phyloP scores from a whole-genome alignment of 2,329 filamentous ascomycete species.

The Coniochaeta sp. region DNA sequence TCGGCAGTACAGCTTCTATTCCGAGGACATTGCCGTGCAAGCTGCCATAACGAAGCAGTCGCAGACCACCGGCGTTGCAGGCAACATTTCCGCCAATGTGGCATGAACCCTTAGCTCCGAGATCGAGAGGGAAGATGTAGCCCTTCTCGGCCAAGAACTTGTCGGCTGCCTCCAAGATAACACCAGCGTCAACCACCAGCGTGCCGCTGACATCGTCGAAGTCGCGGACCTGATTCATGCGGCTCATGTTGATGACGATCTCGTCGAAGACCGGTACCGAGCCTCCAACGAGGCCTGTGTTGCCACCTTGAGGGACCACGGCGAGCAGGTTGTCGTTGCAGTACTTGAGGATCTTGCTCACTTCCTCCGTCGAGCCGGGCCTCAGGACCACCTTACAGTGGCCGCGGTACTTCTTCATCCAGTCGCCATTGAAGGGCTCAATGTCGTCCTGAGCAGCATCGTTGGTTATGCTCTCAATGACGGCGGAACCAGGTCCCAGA shows the following conservation, averaged over 20 bases:
- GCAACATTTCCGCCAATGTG: constrained; percentile 94
- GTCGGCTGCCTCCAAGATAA: constrained; percentile 84
- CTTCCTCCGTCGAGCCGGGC: constrained; percentile 76
- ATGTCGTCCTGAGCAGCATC: constrained; percentile 69
- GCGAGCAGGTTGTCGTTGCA: constrained; percentile 91
- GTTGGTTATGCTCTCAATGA: constrained; percentile 75
- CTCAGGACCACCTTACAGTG: constrained; percentile 83
- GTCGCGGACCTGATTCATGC: constrained; percentile 85
- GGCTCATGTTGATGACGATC: constrained; percentile 83
- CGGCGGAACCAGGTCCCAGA: constrained; percentile 70
- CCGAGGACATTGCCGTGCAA: constrained; percentile 90
- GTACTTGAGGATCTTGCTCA: constrained; percentile 86
- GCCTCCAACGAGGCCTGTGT: constrained; percentile 91
- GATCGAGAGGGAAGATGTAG: constrained; percentile 90
- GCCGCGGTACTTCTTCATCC: constrained; percentile 98
- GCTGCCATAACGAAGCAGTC: constrained; percentile 86
- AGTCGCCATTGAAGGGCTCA: constrained; percentile 90
- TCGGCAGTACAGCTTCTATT: constrained; percentile 85
- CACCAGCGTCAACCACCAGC: constrained; percentile 83
- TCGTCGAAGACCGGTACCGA: constrained; percentile 97
- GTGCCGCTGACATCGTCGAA: constrained; percentile 93
- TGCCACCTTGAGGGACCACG: constrained; percentile 94
- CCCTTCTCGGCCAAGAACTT: constrained; percentile 74
- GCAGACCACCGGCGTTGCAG: constrained; percentile 88
- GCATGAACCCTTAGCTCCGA: constrained; percentile 97